phyloP scores from a whole-genome alignment of 805 yeast species.

The Nakazawaea ishiwadae region DNA sequence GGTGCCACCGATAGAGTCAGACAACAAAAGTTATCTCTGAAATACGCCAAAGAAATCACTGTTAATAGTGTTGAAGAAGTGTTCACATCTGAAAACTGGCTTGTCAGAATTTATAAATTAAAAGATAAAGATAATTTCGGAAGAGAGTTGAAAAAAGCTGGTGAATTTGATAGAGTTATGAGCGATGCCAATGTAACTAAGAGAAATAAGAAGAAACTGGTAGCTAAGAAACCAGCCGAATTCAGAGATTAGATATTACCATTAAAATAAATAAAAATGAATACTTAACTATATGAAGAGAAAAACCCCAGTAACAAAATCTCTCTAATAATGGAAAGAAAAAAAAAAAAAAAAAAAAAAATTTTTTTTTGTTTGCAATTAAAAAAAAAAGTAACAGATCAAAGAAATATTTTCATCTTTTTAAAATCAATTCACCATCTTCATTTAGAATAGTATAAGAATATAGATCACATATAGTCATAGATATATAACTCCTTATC shows the following conservation, averaged over 20 bases:
- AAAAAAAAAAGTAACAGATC: not conserved
- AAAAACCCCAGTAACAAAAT: not conserved
- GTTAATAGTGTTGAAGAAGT: slow-evolving; percentile 87
- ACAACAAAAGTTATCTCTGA: slow-evolving; percentile 47
- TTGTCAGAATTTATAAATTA: slow-evolving; percentile 89
- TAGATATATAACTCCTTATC: no score
- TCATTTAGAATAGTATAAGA: no score
- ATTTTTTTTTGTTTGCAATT: not conserved
- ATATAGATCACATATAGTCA: no score
- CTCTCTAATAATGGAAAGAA: not conserved
- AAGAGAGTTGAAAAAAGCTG: slow-evolving; percentile 61
- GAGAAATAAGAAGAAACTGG: slow-evolving; percentile 12
- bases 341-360: not conserved
- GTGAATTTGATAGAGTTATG: slow-evolving; percentile 39
- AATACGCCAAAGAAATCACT: slow-evolving; percentile 37
- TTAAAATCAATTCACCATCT: no score
- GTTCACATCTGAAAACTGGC: slow-evolving; percentile 94
- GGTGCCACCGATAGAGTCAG: slow-evolving; percentile 80
- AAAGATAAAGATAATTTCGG: slow-evolving; percentile 87
- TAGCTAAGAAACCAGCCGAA: slow-evolving; percentile 2
- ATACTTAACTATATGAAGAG: not conserved
- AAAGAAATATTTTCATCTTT: no score
- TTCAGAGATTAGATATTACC: slow-evolving; percentile 7
- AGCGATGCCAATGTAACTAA: slow-evolving; percentile 1
- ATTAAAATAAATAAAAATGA: not conserved